Base-by-base conservation (phyloP, 176 grass and related monocot genomes). In the Tillandsia fasciculata region DNA sequence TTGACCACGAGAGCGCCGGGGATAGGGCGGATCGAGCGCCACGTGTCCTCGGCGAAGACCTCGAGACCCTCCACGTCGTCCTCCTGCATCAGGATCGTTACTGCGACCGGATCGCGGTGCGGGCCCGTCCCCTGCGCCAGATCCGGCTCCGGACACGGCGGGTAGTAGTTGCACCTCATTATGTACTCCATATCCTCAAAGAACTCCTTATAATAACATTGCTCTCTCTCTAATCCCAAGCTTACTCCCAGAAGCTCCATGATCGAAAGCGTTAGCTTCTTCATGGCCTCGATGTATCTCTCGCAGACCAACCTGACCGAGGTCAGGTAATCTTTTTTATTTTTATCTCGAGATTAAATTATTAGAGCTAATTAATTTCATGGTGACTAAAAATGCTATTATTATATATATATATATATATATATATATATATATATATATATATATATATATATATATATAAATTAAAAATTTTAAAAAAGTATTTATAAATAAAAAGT, bases 151-250 rank as follows among this genome's bases (percentile, higher is more conserved):
- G 88, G 91, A 75, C 91, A 96, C 20, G 42, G 65, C 6, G 91
- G 91, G 77, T 96, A 88, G 77, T 88, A 84, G 85, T 96, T 96
- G 72, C 85, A 91, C 78, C 92, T 49, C 87, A 86, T 91, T 84
- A 82, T 91, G 11, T 76, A 88, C 52, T 72, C 27, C 13, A 82
- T 72, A 63, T 96, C 92, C 54, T 74, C 49, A 80, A 88, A 96
- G 72, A 86, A 91, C 12, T 96, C 85, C 59, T 73, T 69, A 75
- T 80, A 96, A 66, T 72, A 75, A 42, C 33, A 7, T 6, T 7
- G 33, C 11, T 67, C 67, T 24, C 71, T 68, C 2, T 78, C 88
- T 2, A 88, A 53, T 2, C 88, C 88, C 51, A 96, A 73, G 80
- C 88, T 96, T 53, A 78, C 68, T 0, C 82, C 92, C 64, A 96